phyloP scores from a whole-genome alignment of 176 grass and related monocot species.

The Tillandsia leiboldiana region DNA sequence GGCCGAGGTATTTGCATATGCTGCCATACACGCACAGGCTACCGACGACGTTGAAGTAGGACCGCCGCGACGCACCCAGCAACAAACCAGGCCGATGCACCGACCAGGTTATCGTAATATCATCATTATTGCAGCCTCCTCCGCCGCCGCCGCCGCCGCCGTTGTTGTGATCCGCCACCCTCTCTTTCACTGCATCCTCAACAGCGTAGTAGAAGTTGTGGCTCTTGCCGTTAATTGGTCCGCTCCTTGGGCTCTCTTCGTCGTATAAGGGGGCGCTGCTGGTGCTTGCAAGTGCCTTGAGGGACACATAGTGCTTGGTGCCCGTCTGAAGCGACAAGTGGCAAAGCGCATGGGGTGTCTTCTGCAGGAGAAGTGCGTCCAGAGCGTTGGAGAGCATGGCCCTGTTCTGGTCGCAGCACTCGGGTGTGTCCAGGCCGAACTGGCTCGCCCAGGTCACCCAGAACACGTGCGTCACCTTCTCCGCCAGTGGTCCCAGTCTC shows the following conservation, averaged over 20 bases:
- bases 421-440: slow-evolving; percentile 21
- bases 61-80: slow-evolving; percentile 19
- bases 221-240: neutral
- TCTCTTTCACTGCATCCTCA: slow-evolving; percentile 5
- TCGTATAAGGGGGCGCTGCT: slow-evolving; percentile 5
- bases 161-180: no score
- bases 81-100: slow-evolving; percentile 30
- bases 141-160: no score
- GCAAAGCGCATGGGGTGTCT: neutral
- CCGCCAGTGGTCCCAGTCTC: slow-evolving; percentile 13
- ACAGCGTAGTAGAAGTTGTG: slow-evolving; percentile 27
- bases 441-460: slow-evolving; percentile 34
- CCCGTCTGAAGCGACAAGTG: slow-evolving; percentile 29
- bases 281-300: neutral
- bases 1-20: slow-evolving; percentile 19
- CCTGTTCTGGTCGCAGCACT: slow-evolving; percentile 26
- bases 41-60: slow-evolving; percentile 28
- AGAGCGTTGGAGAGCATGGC: slow-evolving; percentile 27
- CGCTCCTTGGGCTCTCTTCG: slow-evolving; percentile 8
- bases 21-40: slow-evolving; percentile 24
- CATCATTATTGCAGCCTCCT: no score
- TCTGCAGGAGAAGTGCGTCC: slow-evolving; percentile 11
- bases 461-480: slow-evolving; percentile 26
- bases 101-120: slow-evolving; percentile 17
- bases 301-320: slow-evolving; percentile 30